Base-by-base conservation (phyloP, 768 basidiomycete genomes). In the Auriculariales sp. region DNA sequence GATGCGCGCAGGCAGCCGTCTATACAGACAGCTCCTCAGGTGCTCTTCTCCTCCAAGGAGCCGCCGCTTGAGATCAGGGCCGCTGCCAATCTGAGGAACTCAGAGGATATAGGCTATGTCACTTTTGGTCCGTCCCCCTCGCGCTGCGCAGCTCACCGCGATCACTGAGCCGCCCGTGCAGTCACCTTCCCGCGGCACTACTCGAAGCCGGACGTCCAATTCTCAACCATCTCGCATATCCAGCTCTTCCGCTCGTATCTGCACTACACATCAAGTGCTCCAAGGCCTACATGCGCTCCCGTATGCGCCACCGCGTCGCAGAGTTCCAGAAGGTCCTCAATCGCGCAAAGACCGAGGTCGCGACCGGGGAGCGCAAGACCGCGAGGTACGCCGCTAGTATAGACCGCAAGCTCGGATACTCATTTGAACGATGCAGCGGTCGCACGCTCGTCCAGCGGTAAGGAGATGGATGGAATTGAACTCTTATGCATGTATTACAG, bases 211-310 rank as follows among this genome's bases (percentile, higher is more conserved):
- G 64, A 71, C 17, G 70, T 76, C 17, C 85, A 90, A 12, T 71
- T 76, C 2, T 70, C 72, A 32, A 92, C 91, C 12, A 95, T 97
- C 62, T 92, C 91, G 27, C 90, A 90, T 58, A 86, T 98, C 59
- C 90, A 97, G 62, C 71, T 94, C 24, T 98, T 99, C 83, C 79
- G 95, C 50, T 91, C 97, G 65, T 97, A 97, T 61, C 72, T 99
- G n/a, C 95, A 99, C 67, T 98, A 98, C 94, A 98, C 62, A 95
- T 99, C 75, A 98, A 94, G 60, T 93, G 91, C 62, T 92, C 84
- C 48, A 97, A 97, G 65, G 95, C 94, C 0, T 98, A 99, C 68
- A 94, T 99, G 90, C 94, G 98, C 66, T 93, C 90, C 2, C 74
- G 95, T 39, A 93, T 98, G 91, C 74, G 95, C 53, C 74, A 83